Evolutionary conservation across 2,329 filamentous ascomycete species (phyloP).

Genomic region (Aspergillus carbonarius): DNA sequence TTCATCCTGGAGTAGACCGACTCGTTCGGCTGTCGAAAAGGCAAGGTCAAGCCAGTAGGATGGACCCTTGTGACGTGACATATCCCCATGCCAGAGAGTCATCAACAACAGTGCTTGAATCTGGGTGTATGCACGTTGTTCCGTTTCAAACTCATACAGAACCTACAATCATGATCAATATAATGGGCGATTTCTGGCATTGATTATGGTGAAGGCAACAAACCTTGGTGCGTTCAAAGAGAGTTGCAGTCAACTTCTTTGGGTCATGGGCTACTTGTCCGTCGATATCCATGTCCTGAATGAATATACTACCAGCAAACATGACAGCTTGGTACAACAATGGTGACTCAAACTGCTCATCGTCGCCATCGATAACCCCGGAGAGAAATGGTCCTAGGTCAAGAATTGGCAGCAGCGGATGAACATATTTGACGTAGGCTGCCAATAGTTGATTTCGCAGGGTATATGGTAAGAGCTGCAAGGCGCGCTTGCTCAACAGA

Average conservation of each 20-base stretch:
- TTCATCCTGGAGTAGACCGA: constrained; percentile 5
- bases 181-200: neutral
- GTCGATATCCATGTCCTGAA: neutral
- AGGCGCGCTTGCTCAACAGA: neutral
- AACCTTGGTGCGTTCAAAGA: constrained; percentile 14
- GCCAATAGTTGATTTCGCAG: neutral
- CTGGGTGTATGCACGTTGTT: constrained; percentile 12
- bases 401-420: constrained; percentile 12
- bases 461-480: neutral
- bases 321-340: constrained; percentile 15
- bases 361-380: constrained; percentile 9
- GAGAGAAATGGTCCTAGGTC: constrained; percentile 10
- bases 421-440: constrained; percentile 15
- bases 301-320: constrained; percentile 15
- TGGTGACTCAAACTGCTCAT: constrained; percentile 8
- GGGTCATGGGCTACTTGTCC: neutral
- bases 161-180: neutral
- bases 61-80: constrained; percentile 9
- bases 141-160: constrained; percentile 15
- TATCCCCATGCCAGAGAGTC: constrained; percentile 15
- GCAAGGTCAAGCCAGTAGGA: constrained; percentile 17
- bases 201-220: neutral
- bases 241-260: constrained; percentile 2
- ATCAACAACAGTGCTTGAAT: constrained; percentile 16
- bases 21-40: constrained; percentile 14